phyloP scores from a whole-genome alignment of 2,329 filamentous ascomycete species.

The Eutypa lata region DNA sequence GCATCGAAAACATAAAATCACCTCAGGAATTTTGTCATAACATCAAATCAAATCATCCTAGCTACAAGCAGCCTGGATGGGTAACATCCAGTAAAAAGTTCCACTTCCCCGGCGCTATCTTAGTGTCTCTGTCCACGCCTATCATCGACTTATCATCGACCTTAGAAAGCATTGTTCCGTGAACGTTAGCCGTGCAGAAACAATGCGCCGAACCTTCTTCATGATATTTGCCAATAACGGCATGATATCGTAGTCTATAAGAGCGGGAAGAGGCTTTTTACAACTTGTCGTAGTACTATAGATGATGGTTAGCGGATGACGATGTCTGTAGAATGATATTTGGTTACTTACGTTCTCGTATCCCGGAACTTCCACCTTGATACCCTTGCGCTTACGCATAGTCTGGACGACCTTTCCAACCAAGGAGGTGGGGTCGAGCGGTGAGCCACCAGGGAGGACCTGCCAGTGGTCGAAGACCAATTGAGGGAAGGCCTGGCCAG shows the following conservation, averaged over 20 bases:
- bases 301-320: conserved; percentile 36
- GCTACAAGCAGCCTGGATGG: conserved; percentile 26
- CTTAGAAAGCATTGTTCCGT: conserved; percentile 22
- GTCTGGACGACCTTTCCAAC: conserved; percentile 78
- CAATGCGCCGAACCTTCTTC: conserved; percentile 34
- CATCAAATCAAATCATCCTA: conserved; percentile 26
- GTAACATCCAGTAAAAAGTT: conserved; percentile 25
- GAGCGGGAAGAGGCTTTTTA: conserved; percentile 55
- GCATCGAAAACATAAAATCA: neutral
- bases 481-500: conserved; percentile 98
- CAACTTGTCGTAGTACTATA: conserved; percentile 98
- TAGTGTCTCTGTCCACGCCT: conserved; percentile 30
- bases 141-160: conserved; percentile 24
- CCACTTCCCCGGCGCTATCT: conserved; percentile 23
- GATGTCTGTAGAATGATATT: neutral
- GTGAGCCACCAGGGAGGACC: conserved; percentile 88
- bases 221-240: conserved; percentile 39
- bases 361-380: conserved; percentile 92
- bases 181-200: conserved; percentile 18
- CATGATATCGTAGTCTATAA: conserved; percentile 45
- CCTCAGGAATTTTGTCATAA: conserved; percentile 7
- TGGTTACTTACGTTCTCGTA: conserved; percentile 83
- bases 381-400: conserved; percentile 99
- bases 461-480: conserved; percentile 99
- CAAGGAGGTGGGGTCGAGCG: conserved; percentile 79